Conservation (phyloP, 2,329 filamentous ascomycete species). For the Byssothecium circinans region DNA sequence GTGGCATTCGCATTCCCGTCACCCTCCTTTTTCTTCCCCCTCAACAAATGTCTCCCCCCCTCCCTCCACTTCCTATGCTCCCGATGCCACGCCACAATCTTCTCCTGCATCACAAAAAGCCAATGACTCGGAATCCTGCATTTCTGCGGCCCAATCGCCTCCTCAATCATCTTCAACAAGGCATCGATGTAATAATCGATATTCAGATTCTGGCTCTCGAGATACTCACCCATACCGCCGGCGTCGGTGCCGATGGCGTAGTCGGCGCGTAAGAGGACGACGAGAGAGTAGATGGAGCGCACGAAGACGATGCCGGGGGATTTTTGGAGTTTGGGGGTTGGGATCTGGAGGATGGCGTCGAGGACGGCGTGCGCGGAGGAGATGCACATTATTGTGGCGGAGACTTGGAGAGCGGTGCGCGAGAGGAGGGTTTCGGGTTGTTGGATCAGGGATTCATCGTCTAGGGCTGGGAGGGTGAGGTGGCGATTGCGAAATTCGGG, state of each 20-base stretch:
- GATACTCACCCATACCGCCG: slow-evolving; percentile 36
- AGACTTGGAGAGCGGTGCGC: slow-evolving; percentile 38
- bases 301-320: slow-evolving; percentile 36
- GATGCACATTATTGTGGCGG: slow-evolving; percentile 40
- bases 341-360: slow-evolving; percentile 30
- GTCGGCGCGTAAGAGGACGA: slow-evolving; percentile 38
- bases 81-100: slow-evolving; percentile 36
- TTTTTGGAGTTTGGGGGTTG: slow-evolving; percentile 25
- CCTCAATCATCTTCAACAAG: slow-evolving; percentile 22
- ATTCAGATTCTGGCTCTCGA: slow-evolving; percentile 36
- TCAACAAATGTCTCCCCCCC: slow-evolving; percentile 28
- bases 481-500: slow-evolving; percentile 40
- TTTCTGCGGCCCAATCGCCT: slow-evolving; percentile 33
- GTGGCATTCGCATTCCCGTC: slow-evolving; percentile 7
- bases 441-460: slow-evolving; percentile 28
- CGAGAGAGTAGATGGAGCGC: slow-evolving; percentile 34
- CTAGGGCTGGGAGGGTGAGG: slow-evolving; percentile 36
- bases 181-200: slow-evolving; percentile 34
- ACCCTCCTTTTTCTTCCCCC: neutral
- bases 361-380: slow-evolving; percentile 35
- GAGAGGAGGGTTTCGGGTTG: slow-evolving; percentile 39
- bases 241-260: slow-evolving; percentile 39
- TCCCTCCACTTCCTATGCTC: slow-evolving; percentile 34
- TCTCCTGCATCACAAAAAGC: slow-evolving; percentile 32
- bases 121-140: slow-evolving; percentile 38